Base-by-base conservation (phyloP, 176 grass and related monocot species). In the Hordeum marinum region DNA sequence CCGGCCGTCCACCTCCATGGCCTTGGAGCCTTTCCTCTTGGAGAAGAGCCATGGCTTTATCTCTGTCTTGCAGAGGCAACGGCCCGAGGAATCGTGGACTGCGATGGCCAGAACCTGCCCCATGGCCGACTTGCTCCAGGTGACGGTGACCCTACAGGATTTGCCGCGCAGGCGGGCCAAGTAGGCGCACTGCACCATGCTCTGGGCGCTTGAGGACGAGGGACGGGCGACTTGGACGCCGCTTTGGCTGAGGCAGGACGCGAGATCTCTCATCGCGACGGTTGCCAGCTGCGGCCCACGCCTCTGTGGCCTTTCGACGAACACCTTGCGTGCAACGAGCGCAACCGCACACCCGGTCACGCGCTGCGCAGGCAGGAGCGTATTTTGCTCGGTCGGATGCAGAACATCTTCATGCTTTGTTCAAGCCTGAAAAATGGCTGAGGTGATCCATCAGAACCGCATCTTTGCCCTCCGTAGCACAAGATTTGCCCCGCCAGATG, bases 41-140 rank as follows among this genome's bases (percentile, higher is more conserved):
- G 84, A 86, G 70, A 84, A 89, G 75, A 84, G 32, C 90, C 84
- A 89, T 7, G 90, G 87, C 90, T 92, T 92, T 68, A 92, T 83
- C 80, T 87, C 87, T 15, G 82, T 24, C 91, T 85, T 90, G 84
- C 81, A 93, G 34, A 93, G 85, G 45, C 81, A 79, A 31, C 63
- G 88, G 66, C 67, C 73, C 0, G 77, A 84, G 66, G 21, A 82
- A 65, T 93, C 91, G 6, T 93, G 37, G 8, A 93, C 35, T 1
- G 81, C 85, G 15, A 93, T 6, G 58, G 63, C 67, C 11, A 92
- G 72, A 5, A 75, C 87, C 78, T 87, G 90, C 75, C 87, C 84
- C 76, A 72, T 67, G 63, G 87, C 42, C 58, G 80, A 68, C 65
- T 79, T 93, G 85, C 48, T 93, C 91, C 91, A 93, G 66, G 91